Evolutionary conservation across 257 asterid species (phyloP), one percentile per base, ranked within the genome.

Genomic region (Nyctanthes arbortristis): DNA sequence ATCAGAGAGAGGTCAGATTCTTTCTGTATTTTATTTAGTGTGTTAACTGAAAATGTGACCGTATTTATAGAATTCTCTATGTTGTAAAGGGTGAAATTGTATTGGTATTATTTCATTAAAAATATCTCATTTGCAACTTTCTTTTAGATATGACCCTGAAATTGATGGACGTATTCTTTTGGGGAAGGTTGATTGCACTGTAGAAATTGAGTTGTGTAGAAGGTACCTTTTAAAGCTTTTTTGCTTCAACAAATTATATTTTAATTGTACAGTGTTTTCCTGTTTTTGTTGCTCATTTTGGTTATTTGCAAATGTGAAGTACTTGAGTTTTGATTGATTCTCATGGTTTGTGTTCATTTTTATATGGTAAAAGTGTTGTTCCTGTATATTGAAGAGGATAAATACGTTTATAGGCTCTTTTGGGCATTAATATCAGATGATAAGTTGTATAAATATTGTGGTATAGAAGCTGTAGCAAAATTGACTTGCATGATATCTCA

Each of bases 111-210:
- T 37, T 54, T 8, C 61, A 49, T 39, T 61, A 32, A 57, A 69
- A 73, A 73, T n/a, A n/a, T 40, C 80, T 84, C 74, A 79, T 71
- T 3, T 34, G 55, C 49, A 67, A 56, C 49, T 59, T 79, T 22
- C 61, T 68, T 61, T 70, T 77, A 92, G 98, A 75, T 80, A 84
- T 82, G 98, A 88, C 76, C 96, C 88, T 43, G 96, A 88, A 75
- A 70, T 75, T 58, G 98, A 92, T 82, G 96, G 97, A 29, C 96
- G 98, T 32, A 89, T 92, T 73, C 80, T 92, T 40, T 33, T 92
- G 88, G 97, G 83, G 73, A 92, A 86, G 83, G 92, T 92, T 68
- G 98, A 89, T 78, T 92, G 98, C 89, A 87, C 98, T 70, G 83
- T 58, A 82, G 94, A 89, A 84, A 82, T 67, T 70, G 96, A 86